Evolutionary conservation across 1,139 yeast genomes (phyloP), one percentile per base, ranked within the genome.

Genomic region (Pichia sp.): DNA sequence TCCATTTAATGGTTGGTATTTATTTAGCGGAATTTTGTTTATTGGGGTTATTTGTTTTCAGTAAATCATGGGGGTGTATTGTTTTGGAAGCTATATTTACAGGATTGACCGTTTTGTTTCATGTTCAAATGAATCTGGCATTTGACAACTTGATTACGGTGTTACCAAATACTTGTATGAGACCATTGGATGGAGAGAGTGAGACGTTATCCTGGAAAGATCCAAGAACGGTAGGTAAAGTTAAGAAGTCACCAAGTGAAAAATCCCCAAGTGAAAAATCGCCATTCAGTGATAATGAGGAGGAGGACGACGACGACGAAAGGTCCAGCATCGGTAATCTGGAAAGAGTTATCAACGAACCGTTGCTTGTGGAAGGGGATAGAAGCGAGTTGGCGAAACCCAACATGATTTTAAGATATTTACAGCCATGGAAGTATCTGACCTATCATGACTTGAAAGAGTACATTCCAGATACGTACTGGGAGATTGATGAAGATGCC

Each of bases 1-100:
- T 84, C 53, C 96, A 89, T 56, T 68, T 88, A 45, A 87, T 84
- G 63, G 74, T 85, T 1, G 97, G 97, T 0, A 67, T 90, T 1
- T 89, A 90, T 64, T 85, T 89, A 61, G 74, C 87, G 63, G 95
- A 90, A 60, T 73, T 84, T 42, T 86, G 91, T 60, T 68, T 90
- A 60, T 74, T 87, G 44, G 96, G 96, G 0, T 69, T 87, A 19
- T 84, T 87, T 62, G 79, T 85, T 43, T 68, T 84, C 22, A 83
- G 83, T 62, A 73, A 73, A 56, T 73, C 80, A 58, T 69, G 70
- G 34, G 53, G 68, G 4, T 75, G 69, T 60, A 66, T 67, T 46
- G 60, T 64, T 4, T 77, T 80, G 47, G 81, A 82, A 0, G 67
- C 73, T 50, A 45, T 75, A 2, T 63, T 77, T 0, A 64, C 82